phyloP scores from a whole-genome alignment of 768 basidiomycete species.

The Tulasnella sp. region DNA sequence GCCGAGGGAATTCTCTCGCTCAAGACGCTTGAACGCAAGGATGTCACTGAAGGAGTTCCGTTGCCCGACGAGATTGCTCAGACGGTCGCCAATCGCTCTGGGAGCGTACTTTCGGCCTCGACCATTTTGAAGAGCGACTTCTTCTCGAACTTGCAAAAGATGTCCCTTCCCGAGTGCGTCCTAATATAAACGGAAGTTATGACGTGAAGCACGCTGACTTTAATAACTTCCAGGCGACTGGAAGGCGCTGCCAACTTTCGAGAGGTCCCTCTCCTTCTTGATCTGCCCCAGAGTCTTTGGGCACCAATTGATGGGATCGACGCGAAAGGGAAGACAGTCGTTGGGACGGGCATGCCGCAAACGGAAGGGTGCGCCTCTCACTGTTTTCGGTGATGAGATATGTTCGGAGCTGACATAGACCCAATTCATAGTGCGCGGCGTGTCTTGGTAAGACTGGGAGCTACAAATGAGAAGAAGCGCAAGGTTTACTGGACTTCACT shows the following conservation, averaged over 20 bases:
- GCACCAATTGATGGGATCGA: slow-evolving; percentile 19
- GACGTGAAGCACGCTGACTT: neutral
- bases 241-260: slow-evolving; percentile 94
- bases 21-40: slow-evolving; percentile 68
- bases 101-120: slow-evolving; percentile 76
- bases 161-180: slow-evolving; percentile 87
- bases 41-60: slow-evolving; percentile 54
- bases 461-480: slow-evolving; percentile 63
- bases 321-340: slow-evolving; percentile 18
- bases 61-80: slow-evolving; percentile 85
- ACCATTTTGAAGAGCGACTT: slow-evolving; percentile 95
- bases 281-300: neutral
- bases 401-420: neutral
- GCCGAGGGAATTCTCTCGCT: slow-evolving; percentile 67
- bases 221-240: slow-evolving; percentile 43
- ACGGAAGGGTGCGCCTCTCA: slow-evolving; percentile 54
- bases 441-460: slow-evolving; percentile 68
- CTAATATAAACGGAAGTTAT: too few species aligned
- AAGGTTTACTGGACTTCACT: slow-evolving; percentile 89
- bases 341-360: slow-evolving; percentile 84
- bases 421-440: slow-evolving; percentile 47
- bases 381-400: neutral
- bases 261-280: slow-evolving; percentile 48
- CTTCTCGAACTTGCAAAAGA: slow-evolving; percentile 90
- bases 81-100: slow-evolving; percentile 73